Conservation (phyloP, 2,329 filamentous ascomycete genomes). For the Scedosporium dehoogii region DNA sequence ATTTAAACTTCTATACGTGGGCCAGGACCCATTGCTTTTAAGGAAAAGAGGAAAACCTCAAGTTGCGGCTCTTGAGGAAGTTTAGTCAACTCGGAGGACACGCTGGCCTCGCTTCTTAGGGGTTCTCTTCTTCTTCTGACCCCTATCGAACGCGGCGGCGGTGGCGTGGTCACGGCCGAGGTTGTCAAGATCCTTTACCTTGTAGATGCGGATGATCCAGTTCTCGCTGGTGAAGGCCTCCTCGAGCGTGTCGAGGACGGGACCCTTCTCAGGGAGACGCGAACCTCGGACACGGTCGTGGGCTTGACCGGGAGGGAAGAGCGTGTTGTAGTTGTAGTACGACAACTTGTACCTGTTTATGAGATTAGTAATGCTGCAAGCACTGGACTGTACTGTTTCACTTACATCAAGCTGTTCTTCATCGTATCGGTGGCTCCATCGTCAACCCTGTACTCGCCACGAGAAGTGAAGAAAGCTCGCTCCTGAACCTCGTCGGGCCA, state of each 20-base stretch:
- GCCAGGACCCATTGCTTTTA: neutral
- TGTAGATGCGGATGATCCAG: slow-evolving; percentile 99
- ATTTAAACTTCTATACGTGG: neutral
- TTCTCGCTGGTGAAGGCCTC: slow-evolving; percentile 99
- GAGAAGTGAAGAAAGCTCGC: slow-evolving; percentile 85
- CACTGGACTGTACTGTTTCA: slow-evolving; percentile 10
- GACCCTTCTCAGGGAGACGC: slow-evolving; percentile 72
- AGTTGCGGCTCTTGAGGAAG: neutral
- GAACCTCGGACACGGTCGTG: slow-evolving; percentile 79
- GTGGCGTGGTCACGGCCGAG: slow-evolving; percentile 76
- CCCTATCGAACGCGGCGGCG: slow-evolving; percentile 61
- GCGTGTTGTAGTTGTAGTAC: slow-evolving; percentile 90
- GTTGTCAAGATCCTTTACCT: slow-evolving; percentile 98
- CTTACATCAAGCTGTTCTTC: slow-evolving; percentile 98
- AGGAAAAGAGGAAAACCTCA: neutral
- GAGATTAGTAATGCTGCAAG: slow-evolving; percentile 6
- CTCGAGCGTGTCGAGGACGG: slow-evolving; percentile 79
- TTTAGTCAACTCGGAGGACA: slow-evolving; percentile 61
- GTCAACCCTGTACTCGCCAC: slow-evolving; percentile 93
- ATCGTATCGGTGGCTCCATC: slow-evolving; percentile 89
- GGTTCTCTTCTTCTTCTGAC: slow-evolving; percentile 74
- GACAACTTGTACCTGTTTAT: slow-evolving; percentile 97
- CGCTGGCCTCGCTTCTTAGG: slow-evolving; percentile 63
- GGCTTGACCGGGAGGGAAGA: slow-evolving; percentile 88
- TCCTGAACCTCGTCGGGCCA: slow-evolving; percentile 99